These are phyloP conservation scores for Biancaea sappan DNA, from an alignment of 306 rosid species.

Conservation along the genomic window DNA sequence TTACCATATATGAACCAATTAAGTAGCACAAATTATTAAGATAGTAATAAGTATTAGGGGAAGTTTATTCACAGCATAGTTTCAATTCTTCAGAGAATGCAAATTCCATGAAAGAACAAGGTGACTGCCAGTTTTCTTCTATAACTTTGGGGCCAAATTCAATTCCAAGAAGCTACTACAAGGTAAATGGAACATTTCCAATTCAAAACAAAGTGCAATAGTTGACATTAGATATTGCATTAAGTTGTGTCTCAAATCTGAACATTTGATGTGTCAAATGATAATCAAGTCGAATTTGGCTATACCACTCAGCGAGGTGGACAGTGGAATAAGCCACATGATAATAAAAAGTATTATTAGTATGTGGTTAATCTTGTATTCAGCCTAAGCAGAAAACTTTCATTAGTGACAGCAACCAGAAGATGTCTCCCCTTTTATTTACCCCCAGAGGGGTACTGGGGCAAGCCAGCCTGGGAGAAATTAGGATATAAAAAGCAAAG, in stretches of 20 bases:
- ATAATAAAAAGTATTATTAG: neutral
- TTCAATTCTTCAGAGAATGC: neutral
- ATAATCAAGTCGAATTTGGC: neutral
- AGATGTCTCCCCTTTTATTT: too few relatives aligned
- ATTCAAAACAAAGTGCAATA: neutral
- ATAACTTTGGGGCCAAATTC: neutral
- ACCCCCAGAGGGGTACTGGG: neutral
- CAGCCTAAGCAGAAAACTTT: neutral
- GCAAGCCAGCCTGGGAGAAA: neutral
- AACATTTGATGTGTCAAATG: neutral
- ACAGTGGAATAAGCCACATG: neutral
- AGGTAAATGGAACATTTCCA: neutral
- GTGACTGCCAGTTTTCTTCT: neutral
- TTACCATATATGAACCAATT: neutral
- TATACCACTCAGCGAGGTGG: neutral
- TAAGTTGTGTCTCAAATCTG: neutral
- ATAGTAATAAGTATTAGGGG: neutral
- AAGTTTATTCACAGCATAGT: neutral
- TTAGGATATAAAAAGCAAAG: neutral
- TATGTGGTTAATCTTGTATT: neutral
- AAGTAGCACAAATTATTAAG: neutral
- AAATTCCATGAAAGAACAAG: neutral
- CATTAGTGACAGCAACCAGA: neutral
- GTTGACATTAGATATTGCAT: neutral
- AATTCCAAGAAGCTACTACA: neutral